Conservation (phyloP, 2,329 filamentous ascomycete species). For the Pestalotiopsis sp. region DNA sequence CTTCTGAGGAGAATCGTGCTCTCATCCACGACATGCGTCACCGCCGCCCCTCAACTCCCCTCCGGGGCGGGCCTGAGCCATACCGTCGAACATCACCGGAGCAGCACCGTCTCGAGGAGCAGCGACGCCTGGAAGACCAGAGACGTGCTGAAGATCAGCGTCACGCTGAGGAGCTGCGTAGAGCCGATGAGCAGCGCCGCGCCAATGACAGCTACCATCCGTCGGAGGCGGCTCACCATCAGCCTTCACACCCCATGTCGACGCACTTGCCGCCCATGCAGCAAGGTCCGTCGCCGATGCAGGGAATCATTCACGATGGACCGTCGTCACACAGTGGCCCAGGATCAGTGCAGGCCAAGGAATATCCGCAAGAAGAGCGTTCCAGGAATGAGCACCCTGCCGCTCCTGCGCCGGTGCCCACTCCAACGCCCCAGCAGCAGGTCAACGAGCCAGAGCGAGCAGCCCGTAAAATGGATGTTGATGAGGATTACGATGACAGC, state of each 20-base stretch:
- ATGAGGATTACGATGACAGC: slow-evolving; percentile 97
- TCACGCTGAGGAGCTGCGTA: slow-evolving; percentile 57
- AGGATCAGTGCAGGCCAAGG: slow-evolving; percentile 47
- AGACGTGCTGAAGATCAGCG: slow-evolving; percentile 59
- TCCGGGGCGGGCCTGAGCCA: slow-evolving; percentile 51
- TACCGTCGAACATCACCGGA: slow-evolving; percentile 82
- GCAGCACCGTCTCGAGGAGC: slow-evolving; percentile 66
- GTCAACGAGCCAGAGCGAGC: slow-evolving; percentile 78
- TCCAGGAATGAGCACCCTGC: slow-evolving; percentile 50
- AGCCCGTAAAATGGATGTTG: slow-evolving; percentile 92
- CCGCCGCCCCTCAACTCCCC: slow-evolving; percentile 77
- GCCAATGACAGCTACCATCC: slow-evolving; percentile 83
- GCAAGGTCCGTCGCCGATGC: slow-evolving; percentile 59
- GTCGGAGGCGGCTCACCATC: slow-evolving; percentile 89
- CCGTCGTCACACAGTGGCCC: slow-evolving; percentile 37
- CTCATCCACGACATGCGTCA: slow-evolving; percentile 83
- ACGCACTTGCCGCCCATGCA: slow-evolving; percentile 67
- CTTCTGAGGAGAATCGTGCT: slow-evolving; percentile 84
- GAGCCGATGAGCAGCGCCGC: slow-evolving; percentile 66
- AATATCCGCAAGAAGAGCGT: slow-evolving; percentile 61
- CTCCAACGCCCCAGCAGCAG: slow-evolving; percentile 49
- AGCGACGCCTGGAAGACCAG: slow-evolving; percentile 61
- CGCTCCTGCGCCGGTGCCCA: slow-evolving; percentile 42
- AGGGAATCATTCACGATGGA: slow-evolving; percentile 55
- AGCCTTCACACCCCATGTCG: slow-evolving; percentile 63